phyloP scores from a whole-genome alignment of 2,329 filamentous ascomycete genomes.

The Fusarium virguliforme region DNA sequence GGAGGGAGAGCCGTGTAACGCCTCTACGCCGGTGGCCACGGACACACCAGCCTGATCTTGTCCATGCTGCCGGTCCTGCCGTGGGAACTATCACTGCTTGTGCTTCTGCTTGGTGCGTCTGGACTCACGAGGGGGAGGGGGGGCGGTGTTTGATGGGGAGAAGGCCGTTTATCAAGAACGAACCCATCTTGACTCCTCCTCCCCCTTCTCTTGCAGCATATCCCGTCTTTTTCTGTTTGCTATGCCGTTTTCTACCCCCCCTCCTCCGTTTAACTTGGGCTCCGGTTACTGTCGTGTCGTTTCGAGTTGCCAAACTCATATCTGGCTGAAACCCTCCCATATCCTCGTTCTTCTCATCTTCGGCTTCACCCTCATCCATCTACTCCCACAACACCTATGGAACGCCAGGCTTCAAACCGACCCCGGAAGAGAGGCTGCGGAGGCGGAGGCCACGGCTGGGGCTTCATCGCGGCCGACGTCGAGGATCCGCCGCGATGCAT shows the following conservation, averaged over 20 bases:
- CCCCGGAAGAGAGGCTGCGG: slow-evolving; percentile 37
- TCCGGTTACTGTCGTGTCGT: slow-evolving; percentile 28
- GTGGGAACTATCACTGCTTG: slow-evolving; percentile 44
- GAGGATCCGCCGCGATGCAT: slow-evolving; percentile 57
- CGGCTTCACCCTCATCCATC: slow-evolving; percentile 18
- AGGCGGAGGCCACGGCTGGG: slow-evolving; percentile 49
- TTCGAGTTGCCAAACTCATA: slow-evolving; percentile 45
- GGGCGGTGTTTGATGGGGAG: slow-evolving; percentile 11
- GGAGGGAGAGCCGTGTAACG: slow-evolving; percentile 47
- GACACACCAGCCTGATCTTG: slow-evolving; percentile 48
- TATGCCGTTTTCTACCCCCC: slow-evolving; percentile 3
- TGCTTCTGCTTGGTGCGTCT: slow-evolving; percentile 31
- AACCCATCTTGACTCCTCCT: slow-evolving; percentile 14
- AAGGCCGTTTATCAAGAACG: slow-evolving; percentile 31
- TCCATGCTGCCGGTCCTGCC: slow-evolving; percentile 48
- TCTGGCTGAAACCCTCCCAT: slow-evolving; percentile 43
- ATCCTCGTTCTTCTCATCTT: slow-evolving; percentile 26
- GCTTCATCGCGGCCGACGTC: slow-evolving; percentile 51
- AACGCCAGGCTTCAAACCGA: slow-evolving; percentile 11
- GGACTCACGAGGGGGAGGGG: slow-evolving; percentile 14
- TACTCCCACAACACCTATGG: slow-evolving; percentile 20
- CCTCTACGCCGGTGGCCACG: slow-evolving; percentile 31
- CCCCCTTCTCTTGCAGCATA: slow-evolving; percentile 21
- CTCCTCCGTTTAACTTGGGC: slow-evolving; percentile 10
- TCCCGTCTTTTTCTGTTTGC: slow-evolving; percentile 30